Evolutionary conservation across 1,284 basidiomycete species (phyloP).

Genomic region (Phlebopus sp.): DNA sequence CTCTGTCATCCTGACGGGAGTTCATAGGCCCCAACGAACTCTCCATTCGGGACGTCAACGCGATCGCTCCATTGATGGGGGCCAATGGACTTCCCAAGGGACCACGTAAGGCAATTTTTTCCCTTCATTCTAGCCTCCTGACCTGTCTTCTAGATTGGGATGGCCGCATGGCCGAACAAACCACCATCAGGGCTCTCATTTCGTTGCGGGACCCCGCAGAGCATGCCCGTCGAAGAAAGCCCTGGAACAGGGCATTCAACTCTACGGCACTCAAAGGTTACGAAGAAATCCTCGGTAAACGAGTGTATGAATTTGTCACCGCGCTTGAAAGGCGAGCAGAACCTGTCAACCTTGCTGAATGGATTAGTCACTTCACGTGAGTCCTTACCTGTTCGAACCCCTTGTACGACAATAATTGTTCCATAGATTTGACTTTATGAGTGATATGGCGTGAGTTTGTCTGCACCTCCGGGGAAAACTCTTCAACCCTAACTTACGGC

Average conservation of each 20-base stretch:
- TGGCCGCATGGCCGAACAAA: conserved; percentile 30
- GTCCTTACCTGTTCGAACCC: conserved; percentile 22
- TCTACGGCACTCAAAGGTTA: conserved; percentile 51
- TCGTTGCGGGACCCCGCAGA: conserved; percentile 33
- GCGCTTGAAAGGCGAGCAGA: conserved; percentile 35
- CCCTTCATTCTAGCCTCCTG: background rate
- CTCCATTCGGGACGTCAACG: conserved; percentile 42
- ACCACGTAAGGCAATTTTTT: conserved; percentile 38
- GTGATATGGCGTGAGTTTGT: conserved; percentile 53
- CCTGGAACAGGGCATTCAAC: conserved; percentile 54
- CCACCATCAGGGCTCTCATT: conserved; percentile 30
- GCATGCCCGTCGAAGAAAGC: conserved; percentile 47
- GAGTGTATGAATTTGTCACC: conserved; percentile 39
- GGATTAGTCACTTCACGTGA: conserved; percentile 53
- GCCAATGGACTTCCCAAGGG: conserved; percentile 48
- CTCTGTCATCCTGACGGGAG: background rate
- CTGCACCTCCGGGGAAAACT: background rate
- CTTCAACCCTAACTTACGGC: conserved; percentile 8
- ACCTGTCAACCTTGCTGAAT: conserved; percentile 40
- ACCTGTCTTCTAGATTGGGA: conserved; percentile 32
- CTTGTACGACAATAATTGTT: conserved; percentile 3
- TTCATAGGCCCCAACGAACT: conserved; percentile 54
- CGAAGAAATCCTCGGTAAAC: conserved; percentile 39
- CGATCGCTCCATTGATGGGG: conserved; percentile 45
- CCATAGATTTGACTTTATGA: conserved; percentile 59